phyloP scores from a whole-genome alignment of 164 flowering plant species.

The Magnolia sinica region DNA sequence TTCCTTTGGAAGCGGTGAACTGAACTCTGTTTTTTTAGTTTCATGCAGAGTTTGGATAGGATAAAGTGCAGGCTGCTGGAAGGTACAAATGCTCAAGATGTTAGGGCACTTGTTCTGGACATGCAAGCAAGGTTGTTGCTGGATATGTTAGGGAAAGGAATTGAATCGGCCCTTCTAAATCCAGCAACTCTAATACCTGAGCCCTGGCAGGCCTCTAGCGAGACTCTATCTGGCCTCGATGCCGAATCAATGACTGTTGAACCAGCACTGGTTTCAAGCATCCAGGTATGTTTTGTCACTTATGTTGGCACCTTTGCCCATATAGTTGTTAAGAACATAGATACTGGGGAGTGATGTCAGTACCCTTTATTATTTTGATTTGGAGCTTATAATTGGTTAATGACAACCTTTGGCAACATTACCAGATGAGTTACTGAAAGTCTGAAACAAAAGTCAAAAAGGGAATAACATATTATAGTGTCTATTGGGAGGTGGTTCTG shows the following conservation, averaged over 20 bases:
- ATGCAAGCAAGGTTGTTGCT: conserved; percentile 97
- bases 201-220: conserved; percentile 92
- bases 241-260: conserved; percentile 92
- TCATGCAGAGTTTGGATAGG: conserved; percentile 83
- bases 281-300: conserved; percentile 62
- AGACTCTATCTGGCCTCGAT: conserved; percentile 66
- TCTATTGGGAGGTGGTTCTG: too few species aligned
- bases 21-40: conserved; percentile 1
- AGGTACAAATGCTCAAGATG: conserved; percentile 97
- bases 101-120: conserved; percentile 95
- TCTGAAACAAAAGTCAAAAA: too few species aligned
- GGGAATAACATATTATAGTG: too few species aligned
- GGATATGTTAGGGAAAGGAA: conserved; percentile 99
- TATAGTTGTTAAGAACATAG: background rate
- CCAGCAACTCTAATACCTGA: conserved; percentile 85
- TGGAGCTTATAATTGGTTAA: too few species aligned
- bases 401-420: too few species aligned
- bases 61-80: conserved; percentile 94
- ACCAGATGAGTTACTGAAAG: too few species aligned
- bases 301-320: background rate
- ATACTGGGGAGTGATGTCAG: too few species aligned
- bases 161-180: conserved; percentile 89
- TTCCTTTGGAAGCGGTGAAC: background rate
- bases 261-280: conserved; percentile 70
- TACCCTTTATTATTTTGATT: too few species aligned